Evolutionary conservation across 1,284 basidiomycete genomes (phyloP), one percentile per base, ranked within the genome.

Genomic region (Ustilago crameri): DNA sequence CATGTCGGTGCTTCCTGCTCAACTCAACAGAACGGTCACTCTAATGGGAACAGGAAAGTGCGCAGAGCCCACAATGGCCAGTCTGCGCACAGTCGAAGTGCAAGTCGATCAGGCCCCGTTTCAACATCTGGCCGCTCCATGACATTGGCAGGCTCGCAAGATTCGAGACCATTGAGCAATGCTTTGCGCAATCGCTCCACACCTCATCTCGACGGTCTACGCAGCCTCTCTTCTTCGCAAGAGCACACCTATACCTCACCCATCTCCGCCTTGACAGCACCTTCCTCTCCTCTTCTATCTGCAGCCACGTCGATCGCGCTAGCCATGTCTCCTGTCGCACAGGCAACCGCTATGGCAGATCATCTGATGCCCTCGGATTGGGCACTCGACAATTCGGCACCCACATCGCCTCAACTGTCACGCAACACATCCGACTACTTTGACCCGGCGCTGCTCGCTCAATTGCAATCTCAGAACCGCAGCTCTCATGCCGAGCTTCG

Each of bases 341-440:
- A 59, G 32, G 51, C 66, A 24, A 41, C 66, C 12, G 47, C 56
- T 3, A 40, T 57, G 41, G 22, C 44, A 17, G 60, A 62, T 10
- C 59, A 63, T 14, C 40, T 51, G 22, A 59, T 52, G 35, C 60
- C 52, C 3, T 48, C 66, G 3, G 66, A 69, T 12, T 69, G 55
- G 56, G 40, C 27, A 18, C 52, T 64, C 40, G 60, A 69, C 26
- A 40, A 17, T 40, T 61, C 61, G n/a, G 34, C 42, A 4, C 61
- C 67, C 17, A 46, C 53, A 15, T 61, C 67, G 15, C 67, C 67
- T 1, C 50, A 41, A 9, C 34, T 58, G 3, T 53, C 61, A 15
- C 67, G 61, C 35, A 60, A 56, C 18, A 45, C 61, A 12, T 70
- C 67, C 38, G 67, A 63, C 40, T 65, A 70, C 62, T 70, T 70